These are phyloP conservation scores for Penicillium verrucosum DNA, from an alignment of 2,329 filamentous ascomycete species.

Conservation along the genomic window DNA sequence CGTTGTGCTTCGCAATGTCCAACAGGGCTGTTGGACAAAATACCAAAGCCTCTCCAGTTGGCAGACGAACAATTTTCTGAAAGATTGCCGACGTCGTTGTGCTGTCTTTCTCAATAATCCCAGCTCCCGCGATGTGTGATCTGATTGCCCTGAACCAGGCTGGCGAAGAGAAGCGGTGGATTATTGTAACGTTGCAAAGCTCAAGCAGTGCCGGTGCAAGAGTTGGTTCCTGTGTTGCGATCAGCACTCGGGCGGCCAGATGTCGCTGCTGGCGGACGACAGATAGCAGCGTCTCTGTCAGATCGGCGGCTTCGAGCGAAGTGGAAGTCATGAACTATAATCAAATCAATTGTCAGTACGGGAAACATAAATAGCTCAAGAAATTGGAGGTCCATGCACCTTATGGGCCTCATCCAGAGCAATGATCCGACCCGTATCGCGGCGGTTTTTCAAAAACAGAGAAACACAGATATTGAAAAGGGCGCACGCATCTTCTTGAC, in stretches of 20 bases:
- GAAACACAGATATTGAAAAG: constrained; percentile 70
- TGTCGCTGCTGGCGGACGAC: constrained; percentile 4
- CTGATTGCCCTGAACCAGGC: constrained; percentile 3
- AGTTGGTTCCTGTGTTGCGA: constrained; percentile 7
- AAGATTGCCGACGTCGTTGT: not conserved
- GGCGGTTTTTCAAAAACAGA: constrained; percentile 59
- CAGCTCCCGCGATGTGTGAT: not conserved
- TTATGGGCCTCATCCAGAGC: constrained; percentile 59
- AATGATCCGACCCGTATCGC: constrained; percentile 51
- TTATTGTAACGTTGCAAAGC: not conserved
- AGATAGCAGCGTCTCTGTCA: constrained; percentile 4
- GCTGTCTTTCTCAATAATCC: not conserved
- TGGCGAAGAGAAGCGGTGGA: constrained; percentile 4
- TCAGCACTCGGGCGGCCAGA: not conserved
- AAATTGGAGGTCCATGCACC: constrained; percentile 30
- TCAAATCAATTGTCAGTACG: not conserved
- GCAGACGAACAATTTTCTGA: not conserved
- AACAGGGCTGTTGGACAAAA: constrained; percentile 4
- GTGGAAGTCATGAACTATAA: not conserved
- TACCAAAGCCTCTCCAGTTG: not conserved
- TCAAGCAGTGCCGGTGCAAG: not conserved
- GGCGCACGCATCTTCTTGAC: constrained; percentile 62
- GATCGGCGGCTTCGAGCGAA: not conserved
- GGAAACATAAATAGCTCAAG: too few relatives aligned
- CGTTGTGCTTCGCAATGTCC: not conserved